phyloP scores from a whole-genome alignment of 2,329 filamentous ascomycete genomes.

The Alternaria conjuncta region DNA sequence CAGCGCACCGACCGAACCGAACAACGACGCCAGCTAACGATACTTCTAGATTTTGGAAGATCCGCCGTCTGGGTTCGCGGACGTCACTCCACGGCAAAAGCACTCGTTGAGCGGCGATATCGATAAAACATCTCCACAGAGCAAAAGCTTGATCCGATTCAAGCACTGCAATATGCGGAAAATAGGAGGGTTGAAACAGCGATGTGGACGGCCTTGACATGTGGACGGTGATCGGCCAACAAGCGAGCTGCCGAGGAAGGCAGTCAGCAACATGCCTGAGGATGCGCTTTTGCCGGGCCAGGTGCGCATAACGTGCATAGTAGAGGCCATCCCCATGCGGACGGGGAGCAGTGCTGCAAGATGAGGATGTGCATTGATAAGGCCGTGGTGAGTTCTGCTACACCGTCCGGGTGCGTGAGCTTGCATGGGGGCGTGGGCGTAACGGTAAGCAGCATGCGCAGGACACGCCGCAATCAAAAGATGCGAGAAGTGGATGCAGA shows the following conservation, averaged over 20 bases:
- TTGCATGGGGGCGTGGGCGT: background rate
- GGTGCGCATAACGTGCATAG: slow-evolving; percentile 2
- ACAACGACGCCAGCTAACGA: background rate
- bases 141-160: slow-evolving; percentile 10
- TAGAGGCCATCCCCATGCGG: background rate
- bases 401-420: background rate
- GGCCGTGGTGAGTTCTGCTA: background rate
- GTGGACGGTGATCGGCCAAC: background rate
- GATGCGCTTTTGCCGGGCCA: background rate
- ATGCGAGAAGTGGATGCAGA: slow-evolving; percentile 8
- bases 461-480: slow-evolving; percentile 10
- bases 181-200: slow-evolving; percentile 12
- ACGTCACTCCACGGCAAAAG: background rate
- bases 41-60: background rate
- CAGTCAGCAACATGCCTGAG: background rate
- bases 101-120: slow-evolving; percentile 8
- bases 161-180: slow-evolving; percentile 7
- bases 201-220: background rate
- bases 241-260: slow-evolving; percentile 6
- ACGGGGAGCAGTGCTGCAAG: slow-evolving; percentile 2
- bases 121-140: slow-evolving; percentile 6
- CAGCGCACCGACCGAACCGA: background rate
- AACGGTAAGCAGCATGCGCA: background rate
- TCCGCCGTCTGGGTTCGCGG: background rate
- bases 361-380: slow-evolving; percentile 11